Percentiles rank a stretch among this genome's conserved stretches.
phyloP scores from a whole-genome alignment of 495 filamentous ascomycete genomes.

The Terfezia claveryi region DNA sequence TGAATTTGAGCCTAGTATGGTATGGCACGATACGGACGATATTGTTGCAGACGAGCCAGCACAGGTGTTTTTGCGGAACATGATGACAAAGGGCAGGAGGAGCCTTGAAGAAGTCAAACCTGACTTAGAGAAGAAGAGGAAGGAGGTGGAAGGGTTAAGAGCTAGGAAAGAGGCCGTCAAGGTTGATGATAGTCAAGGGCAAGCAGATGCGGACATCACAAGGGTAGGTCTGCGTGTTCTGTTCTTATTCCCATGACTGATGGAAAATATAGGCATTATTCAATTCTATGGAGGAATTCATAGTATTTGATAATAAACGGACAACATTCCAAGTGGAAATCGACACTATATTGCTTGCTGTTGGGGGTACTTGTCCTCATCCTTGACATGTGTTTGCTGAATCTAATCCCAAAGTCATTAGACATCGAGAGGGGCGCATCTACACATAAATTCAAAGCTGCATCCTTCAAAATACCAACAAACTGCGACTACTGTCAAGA shows the following conservation, averaged over 20 bases:
- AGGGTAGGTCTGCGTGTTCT: slow-evolving; percentile 6
- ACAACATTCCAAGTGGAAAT: slow-evolving; percentile 82
- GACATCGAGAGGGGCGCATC: slow-evolving; percentile 78
- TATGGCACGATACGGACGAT: slow-evolving; percentile 83
- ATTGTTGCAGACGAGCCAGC: slow-evolving; percentile 67
- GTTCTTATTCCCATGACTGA: not conserved
- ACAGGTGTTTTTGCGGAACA: slow-evolving; percentile 75
- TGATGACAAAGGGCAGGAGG: slow-evolving; percentile 70
- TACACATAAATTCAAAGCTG: slow-evolving; percentile 87
- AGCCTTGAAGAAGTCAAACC: slow-evolving; percentile 56
- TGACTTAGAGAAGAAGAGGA: slow-evolving; percentile 61
- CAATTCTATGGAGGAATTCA: slow-evolving; percentile 55
- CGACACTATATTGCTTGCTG: slow-evolving; percentile 58
- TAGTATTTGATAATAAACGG: slow-evolving; percentile 67
- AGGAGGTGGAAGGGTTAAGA: slow-evolving; percentile 57
- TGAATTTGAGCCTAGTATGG: slow-evolving; percentile 77
- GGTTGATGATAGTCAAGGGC: slow-evolving; percentile 9
- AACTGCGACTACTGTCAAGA: slow-evolving; percentile 95
- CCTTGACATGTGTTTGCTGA: no score
- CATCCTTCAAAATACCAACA: slow-evolving; percentile 96
- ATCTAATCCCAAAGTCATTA: not conserved
- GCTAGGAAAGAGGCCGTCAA: slow-evolving; percentile 44
- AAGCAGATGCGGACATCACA: slow-evolving; percentile 16
- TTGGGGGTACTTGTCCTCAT: slow-evolving; percentile 28
- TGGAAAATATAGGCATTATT: slow-evolving; percentile 26